phyloP scores from a whole-genome alignment of 345 rosid species.

The Euphorbia tirucalli region DNA sequence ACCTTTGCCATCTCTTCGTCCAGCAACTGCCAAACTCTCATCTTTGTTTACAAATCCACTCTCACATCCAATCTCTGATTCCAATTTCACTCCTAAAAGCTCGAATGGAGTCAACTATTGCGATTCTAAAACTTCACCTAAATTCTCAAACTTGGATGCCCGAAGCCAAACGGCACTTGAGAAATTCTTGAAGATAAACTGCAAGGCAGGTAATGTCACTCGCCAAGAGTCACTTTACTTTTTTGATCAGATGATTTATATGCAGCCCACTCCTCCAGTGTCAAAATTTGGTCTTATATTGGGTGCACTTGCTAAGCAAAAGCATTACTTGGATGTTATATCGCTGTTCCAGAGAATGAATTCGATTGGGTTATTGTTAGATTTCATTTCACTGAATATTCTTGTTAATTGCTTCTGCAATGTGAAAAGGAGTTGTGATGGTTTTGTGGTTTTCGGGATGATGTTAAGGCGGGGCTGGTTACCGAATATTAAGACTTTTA shows the following conservation, averaged over 20 bases:
- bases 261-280: slow-evolving; percentile 7
- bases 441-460: slow-evolving; percentile 27
- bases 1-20: neutral
- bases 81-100: slow-evolving; percentile 3
- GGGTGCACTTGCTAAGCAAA: slow-evolving; percentile 23
- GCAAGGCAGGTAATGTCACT: slow-evolving; percentile 23
- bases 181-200: slow-evolving; percentile 13
- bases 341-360: slow-evolving; percentile 15
- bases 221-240: slow-evolving; percentile 28
- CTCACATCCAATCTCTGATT: neutral
- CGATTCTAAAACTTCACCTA: neutral
- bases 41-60: slow-evolving; percentile 6
- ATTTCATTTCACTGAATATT: slow-evolving; percentile 31
- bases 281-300: slow-evolving; percentile 23
- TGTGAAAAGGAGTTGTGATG: slow-evolving; percentile 16
- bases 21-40: slow-evolving; percentile 19
- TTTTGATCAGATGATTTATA: slow-evolving; percentile 28
- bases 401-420: slow-evolving; percentile 30
- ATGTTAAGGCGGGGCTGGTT: slow-evolving; percentile 29
- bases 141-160: neutral
- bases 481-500: slow-evolving; percentile 29
- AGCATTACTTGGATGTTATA: slow-evolving; percentile 20
- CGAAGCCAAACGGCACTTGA: slow-evolving; percentile 9
- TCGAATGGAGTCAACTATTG: neutral
- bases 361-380: slow-evolving; percentile 13